Evolutionary conservation across 2,329 filamentous ascomycete species (phyloP).

Genomic region (Botrytis deweyae): DNA sequence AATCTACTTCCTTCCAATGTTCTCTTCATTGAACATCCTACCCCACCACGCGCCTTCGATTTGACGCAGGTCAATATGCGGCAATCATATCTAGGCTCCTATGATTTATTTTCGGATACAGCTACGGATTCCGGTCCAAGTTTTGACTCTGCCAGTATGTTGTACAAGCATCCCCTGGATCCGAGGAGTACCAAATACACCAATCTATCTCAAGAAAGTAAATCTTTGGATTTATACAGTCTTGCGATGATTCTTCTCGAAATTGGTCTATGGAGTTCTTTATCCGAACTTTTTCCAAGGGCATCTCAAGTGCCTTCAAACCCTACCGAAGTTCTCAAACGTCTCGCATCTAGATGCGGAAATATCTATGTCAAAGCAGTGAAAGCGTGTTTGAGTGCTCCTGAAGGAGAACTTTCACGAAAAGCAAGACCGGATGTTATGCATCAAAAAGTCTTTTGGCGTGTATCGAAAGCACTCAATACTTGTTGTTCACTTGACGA

Average conservation of each 20-base stretch:
- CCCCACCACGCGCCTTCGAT: constrained; percentile 29
- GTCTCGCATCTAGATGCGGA: constrained; percentile 56
- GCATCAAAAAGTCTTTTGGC: constrained; percentile 57
- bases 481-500: constrained; percentile 62
- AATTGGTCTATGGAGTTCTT: constrained; percentile 71
- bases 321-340: constrained; percentile 32
- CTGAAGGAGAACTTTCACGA: constrained; percentile 59
- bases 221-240: constrained; percentile 68
- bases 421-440: constrained; percentile 50
- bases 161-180: constrained; percentile 66
- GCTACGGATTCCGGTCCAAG: constrained; percentile 40
- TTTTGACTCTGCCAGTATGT: constrained; percentile 24
- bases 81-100: constrained; percentile 68
- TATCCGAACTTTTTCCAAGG: constrained; percentile 43
- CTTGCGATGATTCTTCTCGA: constrained; percentile 72
- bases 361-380: constrained; percentile 75
- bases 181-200: constrained; percentile 52
- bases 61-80: constrained; percentile 56
- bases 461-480: constrained; percentile 50
- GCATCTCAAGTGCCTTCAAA: constrained; percentile 34
- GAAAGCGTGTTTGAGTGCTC: constrained; percentile 68
- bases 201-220: constrained; percentile 54
- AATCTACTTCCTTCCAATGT: constrained; percentile 67
- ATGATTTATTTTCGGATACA: constrained; percentile 63
- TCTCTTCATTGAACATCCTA: constrained; percentile 54